phyloP scores from a whole-genome alignment of 352 stramenopile genomes.

The Pythium periplocum region DNA sequence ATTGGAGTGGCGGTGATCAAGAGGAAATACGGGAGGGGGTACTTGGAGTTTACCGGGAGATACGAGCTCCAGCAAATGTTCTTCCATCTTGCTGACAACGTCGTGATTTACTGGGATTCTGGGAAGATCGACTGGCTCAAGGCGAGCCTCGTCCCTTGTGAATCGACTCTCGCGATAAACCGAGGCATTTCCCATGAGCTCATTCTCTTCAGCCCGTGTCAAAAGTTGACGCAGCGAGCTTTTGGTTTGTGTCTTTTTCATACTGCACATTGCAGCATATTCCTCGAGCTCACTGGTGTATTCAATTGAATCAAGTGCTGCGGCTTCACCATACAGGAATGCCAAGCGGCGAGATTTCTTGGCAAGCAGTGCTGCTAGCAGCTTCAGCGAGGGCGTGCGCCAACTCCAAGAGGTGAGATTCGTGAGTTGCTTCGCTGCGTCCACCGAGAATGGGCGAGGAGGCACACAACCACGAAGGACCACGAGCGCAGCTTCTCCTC shows the following conservation, averaged over 20 bases:
- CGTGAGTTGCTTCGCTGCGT: conserved; percentile 19
- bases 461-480: conserved; percentile 33
- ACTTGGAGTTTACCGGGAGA: conserved; percentile 14
- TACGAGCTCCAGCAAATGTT: conserved; percentile 8
- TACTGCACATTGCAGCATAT: neutral
- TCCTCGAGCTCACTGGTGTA: conserved; percentile 13
- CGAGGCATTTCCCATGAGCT: too few species aligned
- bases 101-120: too few species aligned
- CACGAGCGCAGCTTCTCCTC: conserved; percentile 34
- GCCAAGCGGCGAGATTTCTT: conserved; percentile 13
- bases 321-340: conserved; percentile 7
- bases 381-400: conserved; percentile 33
- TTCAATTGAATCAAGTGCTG: neutral
- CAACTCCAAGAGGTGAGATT: conserved; percentile 28
- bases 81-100: neutral
- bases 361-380: conserved; percentile 25
- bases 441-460: conserved; percentile 22
- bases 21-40: conserved; percentile 8
- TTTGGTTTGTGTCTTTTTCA: too few species aligned
- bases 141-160: too few species aligned
- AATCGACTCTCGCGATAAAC: too few species aligned
- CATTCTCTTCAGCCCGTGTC: too few species aligned
- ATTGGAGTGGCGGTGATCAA: conserved; percentile 18
- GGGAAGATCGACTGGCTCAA: too few species aligned
- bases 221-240: too few species aligned